These are phyloP conservation scores for Fistulinella prunicolor DNA, from an alignment of 768 basidiomycete genomes.

Conservation along the genomic window DNA sequence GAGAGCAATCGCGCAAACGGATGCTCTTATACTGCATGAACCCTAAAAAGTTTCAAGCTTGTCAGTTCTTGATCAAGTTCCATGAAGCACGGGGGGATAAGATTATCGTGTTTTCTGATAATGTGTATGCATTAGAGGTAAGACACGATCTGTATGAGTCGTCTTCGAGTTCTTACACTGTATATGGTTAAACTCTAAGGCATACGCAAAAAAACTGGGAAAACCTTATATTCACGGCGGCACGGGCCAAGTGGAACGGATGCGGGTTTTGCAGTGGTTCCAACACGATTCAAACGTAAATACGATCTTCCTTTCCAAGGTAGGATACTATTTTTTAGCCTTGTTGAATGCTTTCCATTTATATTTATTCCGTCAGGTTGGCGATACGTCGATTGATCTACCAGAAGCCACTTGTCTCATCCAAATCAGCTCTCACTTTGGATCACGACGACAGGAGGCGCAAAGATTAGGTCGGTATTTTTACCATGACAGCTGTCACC, in stretches of 20 bases:
- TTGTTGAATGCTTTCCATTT: slow-evolving; percentile 12
- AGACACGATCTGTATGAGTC: slow-evolving; percentile 11
- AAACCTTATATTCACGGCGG: slow-evolving; percentile 97
- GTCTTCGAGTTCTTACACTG: slow-evolving; percentile 1
- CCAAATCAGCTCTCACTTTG: slow-evolving; percentile 99
- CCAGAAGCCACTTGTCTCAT: slow-evolving; percentile 99
- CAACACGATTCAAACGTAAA: slow-evolving; percentile 94
- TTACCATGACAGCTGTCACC: slow-evolving; percentile 14
- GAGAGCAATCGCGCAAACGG: slow-evolving; percentile 87
- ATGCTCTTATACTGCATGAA: slow-evolving; percentile 99
- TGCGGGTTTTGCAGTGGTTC: slow-evolving; percentile 93
- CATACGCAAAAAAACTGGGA: slow-evolving; percentile 89
- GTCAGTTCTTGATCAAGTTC: slow-evolving; percentile 97
- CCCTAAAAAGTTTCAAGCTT: slow-evolving; percentile 98
- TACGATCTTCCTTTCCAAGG: slow-evolving; percentile 98
- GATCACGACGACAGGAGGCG: slow-evolving; percentile 96
- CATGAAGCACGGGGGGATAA: slow-evolving; percentile 98
- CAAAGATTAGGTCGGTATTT: slow-evolving; percentile 76
- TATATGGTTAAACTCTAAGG: slow-evolving; percentile 40
- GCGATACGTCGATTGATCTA: slow-evolving; percentile 97
- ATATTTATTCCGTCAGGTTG: slow-evolving; percentile 55
- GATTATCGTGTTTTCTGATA: slow-evolving; percentile 99
- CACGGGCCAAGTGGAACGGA: slow-evolving; percentile 91
- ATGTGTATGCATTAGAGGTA: slow-evolving; percentile 95
- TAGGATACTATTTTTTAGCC: slow-evolving; percentile 30